A percentile compares a stretch with the other conserved stretches of the same genome.
Evolutionary conservation across 108 stramenopile species (phyloP).

Genomic region (Asterionellopsis glacialis): DNA sequence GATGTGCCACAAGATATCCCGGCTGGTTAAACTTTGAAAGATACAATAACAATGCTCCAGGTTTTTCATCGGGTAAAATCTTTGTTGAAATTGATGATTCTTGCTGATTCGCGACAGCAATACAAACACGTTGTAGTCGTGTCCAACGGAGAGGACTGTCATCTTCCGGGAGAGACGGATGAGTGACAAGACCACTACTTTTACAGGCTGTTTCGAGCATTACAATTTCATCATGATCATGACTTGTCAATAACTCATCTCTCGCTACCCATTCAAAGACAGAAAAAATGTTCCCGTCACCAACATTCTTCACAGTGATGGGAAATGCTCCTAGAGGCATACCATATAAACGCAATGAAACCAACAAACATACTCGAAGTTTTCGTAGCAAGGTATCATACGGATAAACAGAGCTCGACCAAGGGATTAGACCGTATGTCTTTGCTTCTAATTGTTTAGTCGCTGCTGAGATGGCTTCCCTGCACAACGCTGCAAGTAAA

Average conservation of each 20-base stretch:
- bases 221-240: slow-evolving; percentile 57
- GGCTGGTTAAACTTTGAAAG: slow-evolving; percentile 27
- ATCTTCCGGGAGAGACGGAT: slow-evolving; percentile 54
- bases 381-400: slow-evolving; percentile 69
- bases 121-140: slow-evolving; percentile 38
- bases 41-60: slow-evolving; percentile 41
- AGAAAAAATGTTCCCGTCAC: slow-evolving; percentile 55
- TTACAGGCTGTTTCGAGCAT: slow-evolving; percentile 63
- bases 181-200: slow-evolving; percentile 48
- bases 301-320: slow-evolving; percentile 56
- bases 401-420: slow-evolving; percentile 24
- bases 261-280: slow-evolving; percentile 66
- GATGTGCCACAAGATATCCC: slow-evolving; percentile 54
- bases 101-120: slow-evolving; percentile 23
- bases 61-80: slow-evolving; percentile 33
- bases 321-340: slow-evolving; percentile 52
- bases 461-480: slow-evolving; percentile 49
- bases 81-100: slow-evolving; percentile 28
- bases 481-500: slow-evolving; percentile 57
- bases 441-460: slow-evolving; percentile 51
- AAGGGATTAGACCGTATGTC: slow-evolving; percentile 61
- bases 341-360: slow-evolving; percentile 62
- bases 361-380: slow-evolving; percentile 65
- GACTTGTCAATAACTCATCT: slow-evolving; percentile 70
- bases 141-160: slow-evolving; percentile 35